Conservation (phyloP, 148 eudicot genomes). For the Heliosperma pusillum region DNA sequence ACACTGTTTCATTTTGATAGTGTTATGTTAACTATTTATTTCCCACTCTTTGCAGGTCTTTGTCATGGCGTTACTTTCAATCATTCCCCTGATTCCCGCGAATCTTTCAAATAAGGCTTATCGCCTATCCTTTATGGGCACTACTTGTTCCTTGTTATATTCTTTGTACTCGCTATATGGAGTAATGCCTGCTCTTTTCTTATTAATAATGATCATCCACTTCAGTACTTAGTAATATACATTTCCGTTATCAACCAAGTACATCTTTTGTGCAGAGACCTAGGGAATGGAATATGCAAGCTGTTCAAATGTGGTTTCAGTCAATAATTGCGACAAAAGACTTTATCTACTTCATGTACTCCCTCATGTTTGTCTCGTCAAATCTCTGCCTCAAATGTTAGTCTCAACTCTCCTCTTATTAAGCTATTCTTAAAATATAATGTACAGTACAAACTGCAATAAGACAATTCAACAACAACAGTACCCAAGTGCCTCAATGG, state of each 20-base stretch:
- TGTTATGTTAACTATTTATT: conserved; percentile 11
- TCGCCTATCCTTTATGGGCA: conserved; percentile 87
- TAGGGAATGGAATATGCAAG: conserved; percentile 89
- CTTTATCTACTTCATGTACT: conserved; percentile 76
- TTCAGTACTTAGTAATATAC: neutral
- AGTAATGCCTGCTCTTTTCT: conserved; percentile 43
- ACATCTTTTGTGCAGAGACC: conserved; percentile 61
- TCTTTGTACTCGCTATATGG: conserved; percentile 93
- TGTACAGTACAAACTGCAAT: conserved; percentile 1
- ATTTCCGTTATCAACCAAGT: conserved; percentile 1
- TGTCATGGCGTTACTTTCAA: conserved; percentile 83
- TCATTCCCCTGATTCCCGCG: conserved; percentile 64
- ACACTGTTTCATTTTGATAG: conserved; percentile 6
- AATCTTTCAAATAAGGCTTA: conserved; percentile 77
- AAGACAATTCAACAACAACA: neutral
- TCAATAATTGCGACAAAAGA: conserved; percentile 81
- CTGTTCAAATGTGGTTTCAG: conserved; percentile 84
- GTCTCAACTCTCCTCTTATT: conserved; percentile 23
- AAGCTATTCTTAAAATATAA: neutral
- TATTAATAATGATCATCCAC: neutral
- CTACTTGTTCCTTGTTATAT: conserved; percentile 78
- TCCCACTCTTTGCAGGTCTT: conserved; percentile 56
- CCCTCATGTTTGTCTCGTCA: conserved; percentile 82
- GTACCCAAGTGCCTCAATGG: neutral
- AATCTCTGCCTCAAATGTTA: conserved; percentile 80